These are phyloP conservation scores for Leccinum pellstonianum DNA, from an alignment of 768 basidiomycete species.

Conservation along the genomic window DNA sequence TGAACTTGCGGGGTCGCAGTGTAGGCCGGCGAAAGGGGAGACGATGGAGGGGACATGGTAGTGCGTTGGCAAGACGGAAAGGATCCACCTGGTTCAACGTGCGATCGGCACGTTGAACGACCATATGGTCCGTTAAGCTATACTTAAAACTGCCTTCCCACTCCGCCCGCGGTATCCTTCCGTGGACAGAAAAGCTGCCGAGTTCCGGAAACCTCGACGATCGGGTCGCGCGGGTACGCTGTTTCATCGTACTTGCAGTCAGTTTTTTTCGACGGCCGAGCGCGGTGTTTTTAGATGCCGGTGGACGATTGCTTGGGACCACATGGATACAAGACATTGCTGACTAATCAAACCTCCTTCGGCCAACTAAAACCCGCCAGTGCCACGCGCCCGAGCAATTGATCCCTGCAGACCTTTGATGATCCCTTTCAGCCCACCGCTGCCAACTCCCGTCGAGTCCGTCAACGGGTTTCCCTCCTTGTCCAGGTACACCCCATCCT, in stretches of 20 bases:
- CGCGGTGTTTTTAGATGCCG: background rate
- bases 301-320: background rate
- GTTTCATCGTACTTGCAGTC: background rate
- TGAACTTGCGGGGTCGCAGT: constrained; percentile 51
- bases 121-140: constrained; percentile 33
- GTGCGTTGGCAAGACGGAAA: constrained; percentile 21
- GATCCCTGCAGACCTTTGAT: constrained; percentile 44
- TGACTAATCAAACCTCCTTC: constrained; percentile 14
- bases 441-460: constrained; percentile 39
- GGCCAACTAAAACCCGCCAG: constrained; percentile 36
- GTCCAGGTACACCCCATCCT: constrained; percentile 61
- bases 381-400: constrained; percentile 42
- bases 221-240: background rate
- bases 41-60: constrained; percentile 48
- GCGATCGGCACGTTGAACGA: constrained; percentile 16
- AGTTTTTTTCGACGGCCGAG: background rate
- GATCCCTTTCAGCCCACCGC: constrained; percentile 40
- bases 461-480: constrained; percentile 39
- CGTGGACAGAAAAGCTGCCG: constrained; percentile 2
- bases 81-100: constrained; percentile 15
- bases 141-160: constrained; percentile 36
- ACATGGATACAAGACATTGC: constrained; percentile 2
- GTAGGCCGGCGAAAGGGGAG: constrained; percentile 48
- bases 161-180: constrained; percentile 24
- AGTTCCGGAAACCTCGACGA: background rate